Evolutionary conservation across 768 basidiomycete genomes (phyloP).

Genomic region (Ephemerocybe angulata): DNA sequence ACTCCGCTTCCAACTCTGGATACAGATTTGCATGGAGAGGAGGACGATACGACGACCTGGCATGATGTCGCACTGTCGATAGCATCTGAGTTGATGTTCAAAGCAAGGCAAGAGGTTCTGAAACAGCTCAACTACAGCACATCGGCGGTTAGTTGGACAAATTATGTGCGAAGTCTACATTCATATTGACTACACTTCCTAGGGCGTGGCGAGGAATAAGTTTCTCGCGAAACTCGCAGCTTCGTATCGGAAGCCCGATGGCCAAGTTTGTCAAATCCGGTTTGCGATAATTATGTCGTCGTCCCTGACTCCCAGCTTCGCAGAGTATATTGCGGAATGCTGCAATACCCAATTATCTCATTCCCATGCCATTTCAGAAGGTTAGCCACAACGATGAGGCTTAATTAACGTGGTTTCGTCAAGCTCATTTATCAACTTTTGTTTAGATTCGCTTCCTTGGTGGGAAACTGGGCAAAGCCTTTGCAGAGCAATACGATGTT

Average conservation of each 20-base stretch:
- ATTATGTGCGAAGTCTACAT: too few relatives aligned
- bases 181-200: too few relatives aligned
- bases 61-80: conserved; percentile 89
- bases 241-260: conserved; percentile 88
- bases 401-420: background rate
- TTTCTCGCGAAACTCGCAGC: conserved; percentile 92
- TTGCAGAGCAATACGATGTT: conserved; percentile 85
- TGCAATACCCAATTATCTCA: conserved; percentile 81
- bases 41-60: conserved; percentile 59
- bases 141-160: conserved; percentile 79
- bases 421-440: background rate
- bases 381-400: conserved; percentile 29
- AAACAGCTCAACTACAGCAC: conserved; percentile 85
- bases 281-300: background rate
- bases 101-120: conserved; percentile 64
- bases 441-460: conserved; percentile 87
- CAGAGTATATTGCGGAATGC: conserved; percentile 82
- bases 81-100: conserved; percentile 83
- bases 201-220: conserved; percentile 93
- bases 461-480: conserved; percentile 86
- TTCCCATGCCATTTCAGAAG: conserved; percentile 86
- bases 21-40: conserved; percentile 15
- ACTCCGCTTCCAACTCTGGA: too few relatives aligned
- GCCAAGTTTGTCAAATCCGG: conserved; percentile 61
- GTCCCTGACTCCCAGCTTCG: background rate